Base-by-base conservation (phyloP, 768 basidiomycete genomes). In the Tylopilus sp. region DNA sequence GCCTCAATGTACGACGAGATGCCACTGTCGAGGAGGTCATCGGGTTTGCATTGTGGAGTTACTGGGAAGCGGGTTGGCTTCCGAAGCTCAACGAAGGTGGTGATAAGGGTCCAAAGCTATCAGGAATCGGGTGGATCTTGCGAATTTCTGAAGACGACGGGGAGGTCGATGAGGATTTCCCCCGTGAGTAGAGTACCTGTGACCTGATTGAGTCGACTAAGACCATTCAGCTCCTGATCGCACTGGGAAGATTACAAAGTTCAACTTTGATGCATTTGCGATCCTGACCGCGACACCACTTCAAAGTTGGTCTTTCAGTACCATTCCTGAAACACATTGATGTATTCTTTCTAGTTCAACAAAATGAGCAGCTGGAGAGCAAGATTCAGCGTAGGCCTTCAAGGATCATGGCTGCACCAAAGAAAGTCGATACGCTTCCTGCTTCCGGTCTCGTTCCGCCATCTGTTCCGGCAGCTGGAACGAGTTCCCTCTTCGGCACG, bases 81-180 rank as follows among this genome's bases (percentile, higher is more conserved):
- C 94, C 93, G 2, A 82, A 81, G 60, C 68, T 97, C 18, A 83
- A 89, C 55, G 86, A 86, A 46, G 86, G 76, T 20, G 55, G 66
- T 31, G 81, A 82, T 54, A 79, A 82, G 23, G 86, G 90, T 55
- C 77, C 80, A 30, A 82, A 78, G 60, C 72, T 91, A 43, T 86
- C 83, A 40, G 88, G 91, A 0, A 75, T 89, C 4, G 93, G 91
- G 1, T 99, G 97, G 95, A 85, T 91, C 35, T 67, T 99, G 71
- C 75, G 92, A 52, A 93, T 98, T 48, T 90, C 93, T 1, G 97
- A 99, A 61, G 91, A 94, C 40, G 95, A 98, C 66, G 97, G 97
- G 15, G 95, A 98, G 68, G 92, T 98, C 1, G 97, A 99, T 65
- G 97, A 98, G 66, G 97, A 99, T 72, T 98, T 95, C 64, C 97